Evolutionary conservation across 208 protist genomes (phyloP), one percentile per base, ranked within the genome.

Genomic region (Leishmania aethiopica): DNA sequence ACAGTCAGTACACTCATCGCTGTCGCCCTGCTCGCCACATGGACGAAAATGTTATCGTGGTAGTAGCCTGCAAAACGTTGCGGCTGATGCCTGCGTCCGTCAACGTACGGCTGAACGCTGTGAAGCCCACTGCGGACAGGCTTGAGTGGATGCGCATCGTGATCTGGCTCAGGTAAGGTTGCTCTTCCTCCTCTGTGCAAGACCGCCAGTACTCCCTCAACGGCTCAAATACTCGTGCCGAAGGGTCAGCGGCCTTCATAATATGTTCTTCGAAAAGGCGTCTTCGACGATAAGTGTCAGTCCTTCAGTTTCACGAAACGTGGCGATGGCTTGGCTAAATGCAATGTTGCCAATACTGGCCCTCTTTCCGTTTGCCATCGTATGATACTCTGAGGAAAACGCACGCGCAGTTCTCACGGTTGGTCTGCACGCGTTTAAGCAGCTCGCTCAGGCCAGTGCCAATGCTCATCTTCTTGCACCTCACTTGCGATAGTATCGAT

Each of bases 31-130:
- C 77, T 47, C 3, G 51, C 77, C 0, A 17, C 53, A 13, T 87
- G 87, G 32, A 89, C 83, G 73, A 92, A 91, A 42, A 94, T 87
- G 75, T 88, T 85, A 72, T 91, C 87, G 71, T 91, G 89, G 45
- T 83, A 86, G 75, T 85, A 92, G 19, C 86, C 87, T 25, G 85
- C 81, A 51, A 91, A 28, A 91, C 85, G 57, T 91, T 90, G 77
- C 87, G 91, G 60, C 83, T 88, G 19, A 94, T 88, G 37, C 78
- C 78, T 11, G 83, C 73, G n/a, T 88, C 80, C 32, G 84, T 89
- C 75, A 91, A 57, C 19, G 57, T 81, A 3, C 81, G 74, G 49
- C 79, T 88, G 79, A 94, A 89, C 10, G 84, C 87, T n/a, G 78
- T 87, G 74, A 92, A 92, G 47, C 85, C 83, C 10, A 91, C 87